A percentile compares a stretch with the other conserved stretches of the same genome.
Evolutionary conservation across 306 rosid species (phyloP).

Genomic region (Glycine latifolia): DNA sequence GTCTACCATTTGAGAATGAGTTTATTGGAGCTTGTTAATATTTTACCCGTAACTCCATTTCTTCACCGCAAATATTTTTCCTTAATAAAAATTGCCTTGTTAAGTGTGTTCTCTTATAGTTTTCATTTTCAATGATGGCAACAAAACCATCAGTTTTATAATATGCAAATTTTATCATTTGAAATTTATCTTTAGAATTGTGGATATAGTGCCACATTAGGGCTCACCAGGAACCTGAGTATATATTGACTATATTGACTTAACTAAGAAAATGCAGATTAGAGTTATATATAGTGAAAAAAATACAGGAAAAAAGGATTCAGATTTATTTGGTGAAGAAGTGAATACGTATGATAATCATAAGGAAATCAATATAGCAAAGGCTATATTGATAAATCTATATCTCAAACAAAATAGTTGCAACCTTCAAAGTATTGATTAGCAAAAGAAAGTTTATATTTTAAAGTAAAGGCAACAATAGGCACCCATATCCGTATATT

Average conservation of each 20-base stretch:
- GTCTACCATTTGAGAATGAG: not conserved
- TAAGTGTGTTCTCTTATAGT: not conserved
- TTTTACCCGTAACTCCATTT: not conserved
- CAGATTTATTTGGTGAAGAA: not conserved
- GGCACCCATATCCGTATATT: conserved; percentile 4
- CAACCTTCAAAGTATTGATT: conserved; percentile 5
- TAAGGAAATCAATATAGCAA: not conserved
- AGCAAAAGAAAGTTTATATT: not conserved
- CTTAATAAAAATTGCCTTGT: not conserved
- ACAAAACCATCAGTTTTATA: too few relatives aligned
- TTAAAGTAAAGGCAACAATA: not conserved
- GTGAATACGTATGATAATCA: not conserved
- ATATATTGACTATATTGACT: not conserved
- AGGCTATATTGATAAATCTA: not conserved
- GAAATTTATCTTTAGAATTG: not conserved
- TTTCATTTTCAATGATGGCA: too few relatives aligned
- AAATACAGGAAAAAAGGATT: not conserved
- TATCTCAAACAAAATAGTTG: not conserved
- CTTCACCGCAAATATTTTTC: not conserved
- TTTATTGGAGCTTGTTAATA: not conserved
- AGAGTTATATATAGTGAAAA: not conserved
- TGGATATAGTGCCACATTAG: not conserved
- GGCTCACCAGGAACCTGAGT: not conserved
- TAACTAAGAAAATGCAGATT: not conserved
- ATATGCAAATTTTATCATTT: not conserved